Evolutionary conservation across 2,329 filamentous ascomycete genomes (phyloP), one percentile per base, ranked within the genome.

Genomic region (Paecilomyces fulvus): DNA sequence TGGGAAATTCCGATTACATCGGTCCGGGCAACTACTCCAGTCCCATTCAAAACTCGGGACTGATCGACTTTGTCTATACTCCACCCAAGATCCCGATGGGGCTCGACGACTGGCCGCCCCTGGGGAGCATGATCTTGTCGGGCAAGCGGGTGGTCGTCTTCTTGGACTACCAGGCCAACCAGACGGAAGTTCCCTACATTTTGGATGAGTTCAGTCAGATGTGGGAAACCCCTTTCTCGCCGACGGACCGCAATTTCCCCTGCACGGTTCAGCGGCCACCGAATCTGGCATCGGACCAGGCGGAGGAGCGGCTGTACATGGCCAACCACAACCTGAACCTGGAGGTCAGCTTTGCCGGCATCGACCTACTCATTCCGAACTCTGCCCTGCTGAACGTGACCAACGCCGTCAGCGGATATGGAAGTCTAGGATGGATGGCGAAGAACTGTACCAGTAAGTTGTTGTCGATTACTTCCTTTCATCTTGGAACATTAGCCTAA

Each of bases 321-420:
- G 82, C 88, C 65, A 96, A 96, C 73, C 92, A 96, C 76, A 96
- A 96, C 69, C 80, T 96, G 57, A 96, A 96, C 70, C 80, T 87
- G 58, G 80, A 91, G 62, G 82, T 95, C 59, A 81, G 81, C 54
- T 73, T 95, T 33, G 82, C 85, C 2, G 83, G 83, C 30, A 68
- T 81, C 14, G 76, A 79, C 20, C 69, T 94, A 50, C 75, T 91
- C 7, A 85, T 94, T 11, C 90, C 90, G 0, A 88, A 89, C 56
- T 83, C 84, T 0, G 82, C 84, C 3, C 69, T 85, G 46, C 74
- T 92, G 56, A 89, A 89, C 64, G 73, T 81, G 58, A 92, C 89
- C 17, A 95, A 95, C 67, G 83, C 80, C 11, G 80, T 79, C 11
- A 78, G 76, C 1, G 87, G 87, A 14, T 77, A 71, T 54, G 87